Conservation (phyloP, 805 yeast genomes). For the Metschnikowia lachancei region DNA sequence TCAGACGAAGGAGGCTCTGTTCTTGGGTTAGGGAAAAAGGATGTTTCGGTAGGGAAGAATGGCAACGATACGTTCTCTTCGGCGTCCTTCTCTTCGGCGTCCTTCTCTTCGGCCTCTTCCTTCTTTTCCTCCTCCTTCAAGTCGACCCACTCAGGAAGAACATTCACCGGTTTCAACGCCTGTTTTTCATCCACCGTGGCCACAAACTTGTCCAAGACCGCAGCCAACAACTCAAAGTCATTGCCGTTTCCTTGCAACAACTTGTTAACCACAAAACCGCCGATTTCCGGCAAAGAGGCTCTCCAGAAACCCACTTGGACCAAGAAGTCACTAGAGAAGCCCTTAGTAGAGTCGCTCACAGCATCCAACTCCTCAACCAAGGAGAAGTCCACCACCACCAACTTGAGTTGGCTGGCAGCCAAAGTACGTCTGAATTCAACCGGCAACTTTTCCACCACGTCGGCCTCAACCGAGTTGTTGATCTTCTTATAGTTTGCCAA, state of each 20-base stretch:
- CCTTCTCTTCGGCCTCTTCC: conserved; percentile 20
- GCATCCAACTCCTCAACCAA: conserved; percentile 60
- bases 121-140: conserved; percentile 25
- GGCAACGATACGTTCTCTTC: conserved; percentile 37
- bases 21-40: conserved; percentile 65
- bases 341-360: conserved; percentile 55
- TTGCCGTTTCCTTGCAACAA: conserved; percentile 79
- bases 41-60: conserved; percentile 57
- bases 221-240: conserved; percentile 74
- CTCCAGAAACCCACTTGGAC: conserved; percentile 81
- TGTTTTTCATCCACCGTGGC: conserved; percentile 52
- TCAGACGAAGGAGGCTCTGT: conserved; percentile 27
- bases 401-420: conserved; percentile 49
- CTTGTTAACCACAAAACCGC: conserved; percentile 68
- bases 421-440: conserved; percentile 49
- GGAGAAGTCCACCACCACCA: conserved; percentile 61
- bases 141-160: conserved; percentile 33
- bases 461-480: conserved; percentile 43
- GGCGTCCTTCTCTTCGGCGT: conserved; percentile 28
- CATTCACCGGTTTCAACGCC: conserved; percentile 37
- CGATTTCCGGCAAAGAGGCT: conserved; percentile 57
- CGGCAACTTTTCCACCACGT: conserved; percentile 54
- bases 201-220: conserved; percentile 63
- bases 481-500: conserved; percentile 38
- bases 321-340: conserved; percentile 69